These are phyloP conservation scores for Salix exigua DNA, from an alignment of 345 rosid genomes.

Conservation along the genomic window DNA sequence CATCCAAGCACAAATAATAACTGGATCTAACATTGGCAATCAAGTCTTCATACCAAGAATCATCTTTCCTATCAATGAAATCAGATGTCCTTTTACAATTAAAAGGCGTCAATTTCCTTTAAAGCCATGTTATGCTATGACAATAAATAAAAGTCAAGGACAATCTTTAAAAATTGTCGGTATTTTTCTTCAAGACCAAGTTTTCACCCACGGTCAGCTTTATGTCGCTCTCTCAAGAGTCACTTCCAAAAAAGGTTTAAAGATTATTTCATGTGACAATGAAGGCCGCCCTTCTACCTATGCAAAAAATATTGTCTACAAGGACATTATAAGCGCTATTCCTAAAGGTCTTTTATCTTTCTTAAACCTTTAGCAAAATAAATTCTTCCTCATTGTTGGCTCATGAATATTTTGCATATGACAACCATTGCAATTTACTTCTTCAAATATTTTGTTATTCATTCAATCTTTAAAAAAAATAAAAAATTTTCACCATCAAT, in stretches of 20 bases:
- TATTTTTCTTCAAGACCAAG: not conserved
- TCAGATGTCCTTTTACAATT: not conserved
- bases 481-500: no score
- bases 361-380: no score
- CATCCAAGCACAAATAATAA: not conserved
- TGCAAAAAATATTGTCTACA: not conserved
- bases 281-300: not conserved
- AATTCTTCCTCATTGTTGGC: no score
- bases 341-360: no score
- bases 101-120: not conserved
- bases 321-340: no score
- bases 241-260: not conserved
- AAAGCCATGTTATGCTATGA: not conserved
- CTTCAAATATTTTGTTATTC: no score
- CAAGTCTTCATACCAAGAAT: not conserved
- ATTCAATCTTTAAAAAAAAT: no score
- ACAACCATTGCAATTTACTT: no score
- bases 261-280: not conserved
- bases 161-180: constrained; percentile 8
- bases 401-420: no score
- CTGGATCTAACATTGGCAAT: not conserved
- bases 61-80: not conserved
- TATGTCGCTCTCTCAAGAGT: not conserved
- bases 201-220: not conserved
- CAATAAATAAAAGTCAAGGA: constrained; percentile 7